Base-by-base conservation (phyloP, 140 eudicot species). In the Anethum foeniculum region DNA sequence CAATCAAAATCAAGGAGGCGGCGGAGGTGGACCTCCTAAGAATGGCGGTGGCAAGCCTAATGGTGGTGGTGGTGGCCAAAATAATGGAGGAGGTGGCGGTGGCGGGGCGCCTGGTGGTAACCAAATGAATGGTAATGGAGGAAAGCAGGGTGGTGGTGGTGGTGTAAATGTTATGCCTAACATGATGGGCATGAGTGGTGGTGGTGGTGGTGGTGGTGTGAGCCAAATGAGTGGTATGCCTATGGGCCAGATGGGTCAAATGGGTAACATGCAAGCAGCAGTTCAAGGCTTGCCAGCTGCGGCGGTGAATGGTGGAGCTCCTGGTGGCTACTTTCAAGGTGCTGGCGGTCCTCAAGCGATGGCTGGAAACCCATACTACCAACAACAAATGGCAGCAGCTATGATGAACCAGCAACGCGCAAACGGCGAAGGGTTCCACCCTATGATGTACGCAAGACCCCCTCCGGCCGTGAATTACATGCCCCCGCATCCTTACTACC, bases 401-500 rank as follows among this genome's bases (percentile, higher is more conserved):
- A 90, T 92, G 97, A 92, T 92, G 96, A 90, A 83, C 80, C 94
- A 90, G 81, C 97, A 90, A 77, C 83, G 91, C 0, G 91, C 93
- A 3, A 87, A 84, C 23, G 95, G 97, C 1, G 98, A 93, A 75
- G 86, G 93, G 68, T 93, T 93, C 77, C 97, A 93, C 82, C 98
- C 96, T 0, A 91, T 93, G 97, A 93, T 93, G 97, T 93, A 93
- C 52, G 97, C 98, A 0, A 84, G 97, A 7, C 98, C 98, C 0
- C 98, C 98, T 12, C 98, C 98, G 0, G 98, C 97, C 0, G 89
- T 91, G 43, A 93, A 93, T 71, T 93, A 91, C 85, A 88, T 91
- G 98, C 97, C 95, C 6, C 96, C 90, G 2, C 84, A 86, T 76
- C 94, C 90, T 0, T 79, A 79, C 76, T 85, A 93, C 81, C 93